These are phyloP conservation scores for Penicillium argentinense DNA, from an alignment of 495 filamentous ascomycete species.

Conservation along the genomic window DNA sequence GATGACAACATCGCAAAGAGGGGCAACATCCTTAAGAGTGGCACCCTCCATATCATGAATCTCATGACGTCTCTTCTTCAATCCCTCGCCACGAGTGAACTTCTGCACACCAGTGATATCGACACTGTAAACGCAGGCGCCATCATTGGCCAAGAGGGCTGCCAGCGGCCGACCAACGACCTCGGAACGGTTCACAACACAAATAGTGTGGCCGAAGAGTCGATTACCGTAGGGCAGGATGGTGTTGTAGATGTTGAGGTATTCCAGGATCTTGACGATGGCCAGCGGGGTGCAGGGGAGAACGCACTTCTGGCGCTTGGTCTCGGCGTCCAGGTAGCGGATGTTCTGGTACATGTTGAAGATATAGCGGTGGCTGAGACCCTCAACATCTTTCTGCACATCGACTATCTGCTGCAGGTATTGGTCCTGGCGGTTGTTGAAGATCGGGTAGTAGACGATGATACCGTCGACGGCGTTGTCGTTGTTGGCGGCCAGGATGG, in stretches of 20 bases:
- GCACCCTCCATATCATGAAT: constrained; percentile 75
- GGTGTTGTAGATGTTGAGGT: constrained; percentile 94
- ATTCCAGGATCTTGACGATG: constrained; percentile 93
- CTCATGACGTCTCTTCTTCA: constrained; percentile 79
- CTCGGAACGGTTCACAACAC: constrained; percentile 91
- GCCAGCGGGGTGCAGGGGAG: constrained; percentile 95
- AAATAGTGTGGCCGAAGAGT: constrained; percentile 86
- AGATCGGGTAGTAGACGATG: constrained; percentile 98
- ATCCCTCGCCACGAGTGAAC: constrained; percentile 83
- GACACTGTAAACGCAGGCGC: constrained; percentile 90
- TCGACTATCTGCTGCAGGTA: constrained; percentile 96
- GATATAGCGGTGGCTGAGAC: constrained; percentile 88
- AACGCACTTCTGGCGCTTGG: constrained; percentile 80
- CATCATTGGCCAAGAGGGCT: constrained; percentile 94
- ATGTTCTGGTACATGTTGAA: constrained; percentile 99
- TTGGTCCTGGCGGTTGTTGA: constrained; percentile 80
- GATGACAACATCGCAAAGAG: constrained; percentile 90
- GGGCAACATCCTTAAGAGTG: constrained; percentile 74
- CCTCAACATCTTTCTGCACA: constrained; percentile 90
- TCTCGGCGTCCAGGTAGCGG: constrained; percentile 79
- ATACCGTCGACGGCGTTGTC: constrained; percentile 83
- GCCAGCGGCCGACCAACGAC: constrained; percentile 93
- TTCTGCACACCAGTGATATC: constrained; percentile 91
- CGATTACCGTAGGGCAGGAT: constrained; percentile 92
- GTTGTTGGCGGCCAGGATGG: constrained; percentile 76